These are phyloP conservation scores for Ogataea paraovalis DNA, from an alignment of 805 yeast species.

Conservation along the genomic window DNA sequence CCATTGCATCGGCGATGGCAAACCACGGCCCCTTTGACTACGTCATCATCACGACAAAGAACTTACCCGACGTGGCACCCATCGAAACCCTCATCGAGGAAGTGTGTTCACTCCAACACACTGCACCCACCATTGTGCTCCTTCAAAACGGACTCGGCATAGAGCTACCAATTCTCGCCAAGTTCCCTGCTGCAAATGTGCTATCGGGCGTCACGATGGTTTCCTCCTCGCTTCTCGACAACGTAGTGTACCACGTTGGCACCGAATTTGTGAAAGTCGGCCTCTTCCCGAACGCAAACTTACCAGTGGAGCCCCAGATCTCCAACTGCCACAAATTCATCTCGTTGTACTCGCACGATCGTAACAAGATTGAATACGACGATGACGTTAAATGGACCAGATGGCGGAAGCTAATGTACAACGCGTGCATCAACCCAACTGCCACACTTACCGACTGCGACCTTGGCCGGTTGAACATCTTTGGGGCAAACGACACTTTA, in stretches of 20 bases:
- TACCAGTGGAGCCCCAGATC: conserved; percentile 27
- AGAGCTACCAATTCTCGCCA: conserved; percentile 50
- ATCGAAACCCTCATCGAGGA: conserved; percentile 35
- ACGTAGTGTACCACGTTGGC: not conserved
- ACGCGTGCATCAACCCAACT: conserved; percentile 61
- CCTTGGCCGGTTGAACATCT: conserved; percentile 47
- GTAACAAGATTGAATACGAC: conserved; percentile 38
- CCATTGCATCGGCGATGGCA: conserved; percentile 35
- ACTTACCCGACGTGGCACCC: conserved; percentile 53
- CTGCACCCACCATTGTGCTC: conserved; percentile 45
- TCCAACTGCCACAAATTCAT: conserved; percentile 32
- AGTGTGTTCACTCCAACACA: too few species aligned
- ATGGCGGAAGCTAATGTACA: conserved; percentile 66
- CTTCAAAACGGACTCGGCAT: conserved; percentile 67
- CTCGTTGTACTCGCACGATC: conserved; percentile 41
- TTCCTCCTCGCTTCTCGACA: conserved; percentile 24
- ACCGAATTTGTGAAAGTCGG: not conserved
- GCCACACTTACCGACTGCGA: conserved; percentile 58
- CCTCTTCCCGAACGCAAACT: not conserved
- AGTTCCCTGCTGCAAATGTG: conserved; percentile 48
- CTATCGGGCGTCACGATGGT: conserved; percentile 56
- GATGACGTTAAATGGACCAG: conserved; percentile 47
- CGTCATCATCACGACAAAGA: conserved; percentile 56
- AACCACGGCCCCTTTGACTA: conserved; percentile 40
- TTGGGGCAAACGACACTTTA: conserved; percentile 40